Evolutionary conservation across 441 rosid genomes (phyloP).

Genomic region (Pelargonium fulgidum): DNA sequence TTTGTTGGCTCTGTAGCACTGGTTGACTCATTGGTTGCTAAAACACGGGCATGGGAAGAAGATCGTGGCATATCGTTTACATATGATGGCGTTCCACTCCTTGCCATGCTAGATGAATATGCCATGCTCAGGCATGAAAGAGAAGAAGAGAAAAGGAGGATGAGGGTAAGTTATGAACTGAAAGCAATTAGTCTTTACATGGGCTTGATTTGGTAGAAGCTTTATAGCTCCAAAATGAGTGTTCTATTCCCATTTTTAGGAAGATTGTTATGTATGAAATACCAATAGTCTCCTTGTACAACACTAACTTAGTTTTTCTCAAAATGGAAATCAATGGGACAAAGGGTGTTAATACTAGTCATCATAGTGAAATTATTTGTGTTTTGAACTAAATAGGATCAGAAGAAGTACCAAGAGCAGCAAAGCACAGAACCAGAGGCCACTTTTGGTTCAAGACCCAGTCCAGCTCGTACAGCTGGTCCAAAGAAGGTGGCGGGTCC

Average conservation of each 20-base stretch:
- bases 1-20: conserved; percentile 39
- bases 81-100: conserved; percentile 87
- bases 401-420: conserved; percentile 80
- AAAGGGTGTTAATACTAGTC: background rate
- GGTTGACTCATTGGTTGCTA: conserved; percentile 76
- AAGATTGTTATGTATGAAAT: too few species aligned
- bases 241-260: background rate
- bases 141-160: conserved; percentile 84
- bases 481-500: conserved; percentile 61
- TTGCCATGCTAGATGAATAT: conserved; percentile 95
- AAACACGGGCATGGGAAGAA: conserved; percentile 86
- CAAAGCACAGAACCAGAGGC: conserved; percentile 74
- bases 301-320: too few species aligned
- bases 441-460: conserved; percentile 61
- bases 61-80: conserved; percentile 55
- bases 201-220: too few species aligned
- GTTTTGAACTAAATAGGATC: conserved; percentile 44
- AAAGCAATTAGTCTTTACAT: too few species aligned
- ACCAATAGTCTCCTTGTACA: too few species aligned
- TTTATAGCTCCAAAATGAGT: background rate
- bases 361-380: background rate
- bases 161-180: conserved; percentile 42
- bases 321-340: too few species aligned
- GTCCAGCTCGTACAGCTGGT: conserved; percentile 72
- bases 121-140: conserved; percentile 93